Base-by-base conservation (phyloP, 768 basidiomycete species). In the Vararia minispora region DNA sequence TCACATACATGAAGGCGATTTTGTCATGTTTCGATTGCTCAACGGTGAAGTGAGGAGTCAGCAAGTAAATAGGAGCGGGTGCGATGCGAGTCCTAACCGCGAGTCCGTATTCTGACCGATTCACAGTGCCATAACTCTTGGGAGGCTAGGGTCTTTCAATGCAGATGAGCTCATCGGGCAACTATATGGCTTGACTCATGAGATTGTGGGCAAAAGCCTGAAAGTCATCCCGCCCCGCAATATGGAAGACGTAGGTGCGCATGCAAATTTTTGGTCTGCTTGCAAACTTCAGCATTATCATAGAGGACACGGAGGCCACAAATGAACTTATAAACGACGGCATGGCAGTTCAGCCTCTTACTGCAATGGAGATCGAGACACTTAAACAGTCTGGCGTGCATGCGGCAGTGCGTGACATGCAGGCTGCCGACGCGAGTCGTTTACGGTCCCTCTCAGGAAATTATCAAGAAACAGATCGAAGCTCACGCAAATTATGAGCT, bases 241-340 rank as follows among this genome's bases (percentile, higher is more conserved):
- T 8, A 58, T 87, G 52, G 72, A 81, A 52, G 89, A 92, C 61
- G 69, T 91, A 49, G 88, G 90, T 88, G 58, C 50, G 78, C 56
- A 21, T 22, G 7, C 22, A 17, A 32, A 26, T 35, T 12, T 22
- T 12, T 2, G 25, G 7, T 10, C 4, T 30, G 3, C 33, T 33
- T 31, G 48, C 40, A 37, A 26, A 42, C 39, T n/a, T n/a, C n/a
- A n/a, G n/a, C n/a, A 14, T 36, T 11, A 43, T 5, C 13, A 13
- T 49, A 94, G 94, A 92, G 76, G 94, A 97, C 52, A 97, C 92
- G 10, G 83, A 85, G 36, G 94, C 92, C 2, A 99, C 91, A 3
- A 99, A 99, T 51, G 91, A 99, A 52, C 70, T 90, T 3, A 99
- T 99, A 17, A 83, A 85, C 50, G 91, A 94, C 44, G 83, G 79